Conservation (phyloP, 148 eudicot species). For the Nepenthes gracilis region DNA sequence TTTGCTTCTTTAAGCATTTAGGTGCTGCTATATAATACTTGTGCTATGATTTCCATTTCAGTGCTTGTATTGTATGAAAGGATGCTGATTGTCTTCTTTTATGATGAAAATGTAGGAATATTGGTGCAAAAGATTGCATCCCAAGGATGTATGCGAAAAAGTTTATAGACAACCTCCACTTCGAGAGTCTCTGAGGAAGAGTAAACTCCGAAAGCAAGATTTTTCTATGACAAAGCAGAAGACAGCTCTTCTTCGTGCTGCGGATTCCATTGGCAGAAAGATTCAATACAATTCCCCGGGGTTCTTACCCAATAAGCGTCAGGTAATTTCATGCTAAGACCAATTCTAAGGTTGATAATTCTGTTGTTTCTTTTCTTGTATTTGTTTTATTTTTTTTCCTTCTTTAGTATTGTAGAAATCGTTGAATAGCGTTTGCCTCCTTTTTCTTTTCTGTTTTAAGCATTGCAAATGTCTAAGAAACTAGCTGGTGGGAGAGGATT, state of each 20-base stretch:
- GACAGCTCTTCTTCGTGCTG: conserved; percentile 64
- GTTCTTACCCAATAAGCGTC: conserved; percentile 81
- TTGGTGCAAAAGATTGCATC: conserved; percentile 98
- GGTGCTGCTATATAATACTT: background rate
- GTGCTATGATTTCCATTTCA: conserved; percentile 1
- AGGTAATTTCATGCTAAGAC: conserved; percentile 36
- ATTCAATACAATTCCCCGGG: conserved; percentile 87
- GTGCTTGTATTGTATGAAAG: conserved; percentile 1
- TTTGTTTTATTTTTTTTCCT: background rate
- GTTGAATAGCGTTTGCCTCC: too few relatives aligned
- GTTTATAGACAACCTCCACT: conserved; percentile 92
- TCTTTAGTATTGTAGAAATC: background rate
- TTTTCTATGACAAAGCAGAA: conserved; percentile 77
- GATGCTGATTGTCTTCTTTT: conserved; percentile 2
- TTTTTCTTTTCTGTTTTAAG: background rate
- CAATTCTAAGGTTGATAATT: background rate
- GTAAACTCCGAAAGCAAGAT: conserved; percentile 81
- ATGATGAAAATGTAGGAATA: conserved; percentile 54
- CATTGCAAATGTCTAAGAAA: too few relatives aligned
- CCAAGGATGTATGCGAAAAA: conserved; percentile 96
- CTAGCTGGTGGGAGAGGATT: too few relatives aligned
- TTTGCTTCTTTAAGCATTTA: too few relatives aligned
- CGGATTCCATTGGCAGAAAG: conserved; percentile 76
- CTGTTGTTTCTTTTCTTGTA: background rate
- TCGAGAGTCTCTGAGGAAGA: conserved; percentile 73